phyloP scores from a whole-genome alignment of 2,329 filamentous ascomycete genomes.

The Cryphonectria radicalis region DNA sequence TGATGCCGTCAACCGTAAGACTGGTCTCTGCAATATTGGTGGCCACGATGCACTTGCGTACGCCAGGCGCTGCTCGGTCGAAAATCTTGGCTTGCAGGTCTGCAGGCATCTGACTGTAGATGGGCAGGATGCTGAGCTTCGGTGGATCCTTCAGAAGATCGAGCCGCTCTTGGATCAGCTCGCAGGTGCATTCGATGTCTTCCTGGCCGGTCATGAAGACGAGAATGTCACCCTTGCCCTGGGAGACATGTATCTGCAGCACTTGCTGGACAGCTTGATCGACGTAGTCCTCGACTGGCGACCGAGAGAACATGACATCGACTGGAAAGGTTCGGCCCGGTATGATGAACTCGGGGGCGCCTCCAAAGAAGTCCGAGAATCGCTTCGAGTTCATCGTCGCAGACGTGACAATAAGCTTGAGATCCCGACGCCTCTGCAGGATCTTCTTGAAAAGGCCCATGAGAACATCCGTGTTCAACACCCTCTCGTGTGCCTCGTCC shows the following conservation, averaged over 20 bases:
- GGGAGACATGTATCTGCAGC: conserved; percentile 92
- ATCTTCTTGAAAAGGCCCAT: conserved; percentile 99
- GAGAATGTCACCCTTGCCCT: conserved; percentile 89
- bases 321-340: conserved; percentile 96
- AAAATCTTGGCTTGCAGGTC: conserved; percentile 98
- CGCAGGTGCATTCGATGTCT: conserved; percentile 96
- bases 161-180: conserved; percentile 85
- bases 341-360: conserved; percentile 94
- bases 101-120: conserved; percentile 99
- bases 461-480: conserved; percentile 93
- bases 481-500: conserved; percentile 98
- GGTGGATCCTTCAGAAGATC: conserved; percentile 91
- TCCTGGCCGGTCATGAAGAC: conserved; percentile 99
- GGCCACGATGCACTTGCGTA: conserved; percentile 95
- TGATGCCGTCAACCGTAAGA: conserved; percentile 97
- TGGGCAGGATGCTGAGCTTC: conserved; percentile 91
- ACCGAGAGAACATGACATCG: conserved; percentile 92
- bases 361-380: conserved; percentile 94
- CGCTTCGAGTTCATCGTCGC: conserved; percentile 98
- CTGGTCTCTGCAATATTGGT: conserved; percentile 99
- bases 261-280: conserved; percentile 97
- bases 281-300: conserved; percentile 96
- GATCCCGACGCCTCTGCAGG: conserved; percentile 80
- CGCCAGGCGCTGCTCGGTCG: conserved; percentile 84
- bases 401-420: conserved; percentile 97